Evolutionary conservation across 768 basidiomycete species (phyloP), one percentile per base, ranked within the genome.

Genomic region (Dioszegia crocea): DNA sequence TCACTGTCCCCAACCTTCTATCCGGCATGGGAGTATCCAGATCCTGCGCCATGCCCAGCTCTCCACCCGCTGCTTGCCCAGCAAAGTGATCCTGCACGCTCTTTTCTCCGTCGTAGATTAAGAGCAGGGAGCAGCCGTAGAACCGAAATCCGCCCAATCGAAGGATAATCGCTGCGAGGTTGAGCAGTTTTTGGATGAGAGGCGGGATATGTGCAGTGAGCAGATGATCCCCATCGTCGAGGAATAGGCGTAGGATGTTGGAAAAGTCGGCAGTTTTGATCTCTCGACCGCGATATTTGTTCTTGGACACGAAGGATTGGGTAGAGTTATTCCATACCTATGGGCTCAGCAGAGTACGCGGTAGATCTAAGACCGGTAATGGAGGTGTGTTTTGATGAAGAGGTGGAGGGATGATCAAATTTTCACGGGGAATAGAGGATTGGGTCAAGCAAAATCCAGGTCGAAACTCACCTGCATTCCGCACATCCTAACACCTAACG

Each of bases 391-490:
- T n/a, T n/a, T n/a, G n/a, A n/a, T n/a, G n/a, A n/a, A n/a, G n/a
- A n/a, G n/a, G n/a, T n/a, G n/a, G n/a, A n/a, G n/a, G n/a, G n/a
- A n/a, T n/a, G n/a, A n/a, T n/a, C n/a, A n/a, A n/a, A n/a, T n/a
- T n/a, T n/a, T n/a, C n/a, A n/a, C n/a, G n/a, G n/a, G n/a, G n/a
- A n/a, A n/a, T n/a, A n/a, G n/a, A n/a, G n/a, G n/a, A n/a, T n/a
- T n/a, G n/a, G n/a, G n/a, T n/a, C n/a, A n/a, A n/a, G n/a, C n/a
- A n/a, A n/a, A n/a, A n/a, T n/a, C n/a, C n/a, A n/a, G n/a, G n/a
- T n/a, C n/a, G n/a, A n/a, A n/a, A 78, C 88, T 79, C 69, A 93
- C 94, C 86, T 99, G 96, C 92, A 98, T 97, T 4, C 96, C 96
- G 76, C 96, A 99, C 55, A 98, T 85, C 63, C 96, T 83, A 19